A percentile compares a stretch with the other conserved stretches of the same genome.
Conservation (phyloP, 768 basidiomycete genomes). For the Calocera viscosa region DNA sequence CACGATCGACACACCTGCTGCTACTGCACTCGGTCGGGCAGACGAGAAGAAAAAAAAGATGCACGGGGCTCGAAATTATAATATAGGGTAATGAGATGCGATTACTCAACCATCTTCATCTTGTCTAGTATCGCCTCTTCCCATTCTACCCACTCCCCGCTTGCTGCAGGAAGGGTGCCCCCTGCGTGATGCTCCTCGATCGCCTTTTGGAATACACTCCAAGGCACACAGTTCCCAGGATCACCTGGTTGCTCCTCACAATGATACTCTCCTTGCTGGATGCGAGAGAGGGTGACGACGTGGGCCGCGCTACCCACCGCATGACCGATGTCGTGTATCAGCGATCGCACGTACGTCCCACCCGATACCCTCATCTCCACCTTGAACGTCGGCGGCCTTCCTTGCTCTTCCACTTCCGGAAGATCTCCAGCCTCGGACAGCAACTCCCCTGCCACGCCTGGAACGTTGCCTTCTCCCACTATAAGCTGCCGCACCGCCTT, state of each 20-base stretch:
- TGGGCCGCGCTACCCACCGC: slow-evolving; percentile 79
- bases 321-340: slow-evolving; percentile 85
- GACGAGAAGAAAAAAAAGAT: too few species aligned
- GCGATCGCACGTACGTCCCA: slow-evolving; percentile 92
- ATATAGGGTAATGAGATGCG: neutral
- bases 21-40: too few species aligned
- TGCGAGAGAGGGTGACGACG: slow-evolving; percentile 79
- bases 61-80: too few species aligned
- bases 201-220: slow-evolving; percentile 60
- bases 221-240: slow-evolving; percentile 51
- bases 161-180: too few species aligned
- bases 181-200: slow-evolving; percentile 31
- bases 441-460: neutral
- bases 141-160: slow-evolving; percentile 60
- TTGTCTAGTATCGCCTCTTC: slow-evolving; percentile 64
- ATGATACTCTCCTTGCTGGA: slow-evolving; percentile 72
- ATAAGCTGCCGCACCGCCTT: slow-evolving; percentile 43
- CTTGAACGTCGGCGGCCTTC: slow-evolving; percentile 60
- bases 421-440: neutral
- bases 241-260: slow-evolving; percentile 13
- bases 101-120: slow-evolving; percentile 6
- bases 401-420: neutral
- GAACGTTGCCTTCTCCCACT: neutral
- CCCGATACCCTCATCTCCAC: slow-evolving; percentile 88
- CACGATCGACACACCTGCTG: too few species aligned